Base-by-base conservation (phyloP, 371 early-diverging fungal genomes). In the Actinomortierella ambigua region DNA sequence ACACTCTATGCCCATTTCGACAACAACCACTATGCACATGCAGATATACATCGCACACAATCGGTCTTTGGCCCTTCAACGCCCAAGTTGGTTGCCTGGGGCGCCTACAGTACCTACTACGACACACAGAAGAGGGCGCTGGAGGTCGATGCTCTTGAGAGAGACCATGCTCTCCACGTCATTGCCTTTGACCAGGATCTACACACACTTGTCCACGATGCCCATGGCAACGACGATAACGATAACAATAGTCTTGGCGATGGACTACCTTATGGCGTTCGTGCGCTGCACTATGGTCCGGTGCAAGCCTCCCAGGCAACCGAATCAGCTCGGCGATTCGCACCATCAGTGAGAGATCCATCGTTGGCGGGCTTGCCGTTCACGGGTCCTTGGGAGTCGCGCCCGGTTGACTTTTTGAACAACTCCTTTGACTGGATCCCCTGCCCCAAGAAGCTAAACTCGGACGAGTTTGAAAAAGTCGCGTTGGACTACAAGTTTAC, bases 401-500 rank as follows among this genome's bases (percentile, higher is more conserved):
- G 81, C 6, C 7, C 43, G 0, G 68, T 71, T 7, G 65, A 83
- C 39, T 82, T 86, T 20, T 57, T 57, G 3, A 48, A 55, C n/a
- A 39, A 81, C n/a, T 61, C 77, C 5, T 84, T 87, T 81, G 65
- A 75, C 5, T 69, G 79, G 15, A 40, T 85, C 17, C 69, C 63
- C 11, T 65, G 79, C 15, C 55, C 65, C 17, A 55, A 67, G 29
- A 50, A 59, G 11, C 18, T 62, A 4, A 26, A 44, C 6, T 71
- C 71, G 0, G 56, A 58, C 43, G 22, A 22, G 40, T 71, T 71
- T 40, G 75, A 61, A n/a, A 53, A 65, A 0, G 73, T 79, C 53
- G 66, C 81, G 3, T 63, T 92, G 20, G 91, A 92, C 55, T 82
- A 85, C 46, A 69, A 77, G 18, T 90, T 80, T 69, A 82, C 83